Evolutionary conservation across 768 basidiomycete genomes (phyloP).

Genomic region (Russula earlei): DNA sequence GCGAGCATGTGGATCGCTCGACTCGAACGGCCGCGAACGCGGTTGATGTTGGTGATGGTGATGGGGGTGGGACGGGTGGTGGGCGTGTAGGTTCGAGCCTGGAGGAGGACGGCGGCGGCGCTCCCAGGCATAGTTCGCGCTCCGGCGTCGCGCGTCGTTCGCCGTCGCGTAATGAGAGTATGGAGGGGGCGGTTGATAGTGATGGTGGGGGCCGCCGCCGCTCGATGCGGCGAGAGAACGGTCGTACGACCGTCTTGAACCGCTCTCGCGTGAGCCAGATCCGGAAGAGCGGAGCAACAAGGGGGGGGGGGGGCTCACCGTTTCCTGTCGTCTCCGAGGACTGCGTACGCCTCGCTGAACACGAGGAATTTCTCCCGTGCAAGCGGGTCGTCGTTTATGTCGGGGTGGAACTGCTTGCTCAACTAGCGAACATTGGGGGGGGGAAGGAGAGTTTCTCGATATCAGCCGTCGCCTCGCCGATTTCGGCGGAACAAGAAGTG

Average conservation of each 20-base stretch:
- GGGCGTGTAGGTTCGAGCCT: background rate
- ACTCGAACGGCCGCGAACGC: background rate
- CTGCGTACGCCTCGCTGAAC: constrained; percentile 39
- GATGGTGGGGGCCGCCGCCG: background rate
- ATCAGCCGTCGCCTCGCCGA: too few relatives aligned
- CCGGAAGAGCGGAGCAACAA: background rate
- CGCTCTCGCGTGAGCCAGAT: background rate
- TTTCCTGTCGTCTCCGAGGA: constrained; percentile 38
- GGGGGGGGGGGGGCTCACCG: constrained; percentile 25
- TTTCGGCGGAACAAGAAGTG: too few relatives aligned
- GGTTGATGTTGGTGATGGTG: background rate
- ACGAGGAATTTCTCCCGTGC: constrained; percentile 35
- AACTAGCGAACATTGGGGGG: too few relatives aligned
- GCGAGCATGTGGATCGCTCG: background rate
- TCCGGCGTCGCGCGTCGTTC: constrained; percentile 27
- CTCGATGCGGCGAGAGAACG: constrained; percentile 20
- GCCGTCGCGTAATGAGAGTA: constrained; percentile 18
- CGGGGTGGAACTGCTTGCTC: constrained; percentile 42
- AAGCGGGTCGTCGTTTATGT: constrained; percentile 31
- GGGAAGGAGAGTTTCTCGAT: too few relatives aligned
- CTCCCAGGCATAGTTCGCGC: constrained; percentile 33
- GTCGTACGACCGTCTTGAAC: constrained; percentile 29
- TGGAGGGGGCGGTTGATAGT: constrained; percentile 10
- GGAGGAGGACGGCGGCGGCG: constrained; percentile 20
- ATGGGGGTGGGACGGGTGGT: too few relatives aligned